A percentile compares a stretch with the other conserved stretches of the same genome.
phyloP scores from a whole-genome alignment of 2,329 filamentous ascomycete species.

The Chrysosporium queenslandicum region DNA sequence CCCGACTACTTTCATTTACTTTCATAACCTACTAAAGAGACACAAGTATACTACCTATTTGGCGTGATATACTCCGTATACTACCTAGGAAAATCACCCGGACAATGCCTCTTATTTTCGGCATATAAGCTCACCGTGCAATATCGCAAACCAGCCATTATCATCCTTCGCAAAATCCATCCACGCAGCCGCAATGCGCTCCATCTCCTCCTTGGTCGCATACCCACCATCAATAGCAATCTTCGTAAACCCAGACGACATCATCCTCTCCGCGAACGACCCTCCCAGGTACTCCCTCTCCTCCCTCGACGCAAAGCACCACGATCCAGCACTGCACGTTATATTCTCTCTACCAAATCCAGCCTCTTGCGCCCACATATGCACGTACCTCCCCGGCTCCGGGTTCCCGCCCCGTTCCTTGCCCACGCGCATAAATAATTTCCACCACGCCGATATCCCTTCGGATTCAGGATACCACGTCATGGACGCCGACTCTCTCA shows the following conservation, averaged over 20 bases:
- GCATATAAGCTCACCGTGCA: slow-evolving; percentile 34
- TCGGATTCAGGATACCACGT: slow-evolving; percentile 26
- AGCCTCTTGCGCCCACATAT: slow-evolving; percentile 30
- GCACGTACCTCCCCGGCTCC: slow-evolving; percentile 19
- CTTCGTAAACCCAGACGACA: slow-evolving; percentile 24
- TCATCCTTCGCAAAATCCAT: slow-evolving; percentile 27
- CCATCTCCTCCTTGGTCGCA: slow-evolving; percentile 26
- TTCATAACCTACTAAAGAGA: too few relatives aligned
- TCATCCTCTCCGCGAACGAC: slow-evolving; percentile 26
- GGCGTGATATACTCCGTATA: too few relatives aligned
- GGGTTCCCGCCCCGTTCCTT: slow-evolving; percentile 11
- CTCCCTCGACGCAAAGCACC: slow-evolving; percentile 28
- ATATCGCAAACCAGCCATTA: slow-evolving; percentile 30
- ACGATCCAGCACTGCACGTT: slow-evolving; percentile 25
- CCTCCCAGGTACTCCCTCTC: slow-evolving; percentile 31
- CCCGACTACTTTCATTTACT: too few relatives aligned
- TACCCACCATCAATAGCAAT: slow-evolving; percentile 25
- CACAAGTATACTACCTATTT: too few relatives aligned
- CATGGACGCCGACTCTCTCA: slow-evolving; percentile 33
- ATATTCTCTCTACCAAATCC: slow-evolving; percentile 24
- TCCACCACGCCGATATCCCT: slow-evolving; percentile 4
- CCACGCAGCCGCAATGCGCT: slow-evolving; percentile 28
- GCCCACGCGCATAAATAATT: background rate
- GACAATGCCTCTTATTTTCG: slow-evolving; percentile 22
- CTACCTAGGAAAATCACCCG: too few relatives aligned